phyloP scores from a whole-genome alignment of 2,329 filamentous ascomycete species.

The Hypomyces rosellus region DNA sequence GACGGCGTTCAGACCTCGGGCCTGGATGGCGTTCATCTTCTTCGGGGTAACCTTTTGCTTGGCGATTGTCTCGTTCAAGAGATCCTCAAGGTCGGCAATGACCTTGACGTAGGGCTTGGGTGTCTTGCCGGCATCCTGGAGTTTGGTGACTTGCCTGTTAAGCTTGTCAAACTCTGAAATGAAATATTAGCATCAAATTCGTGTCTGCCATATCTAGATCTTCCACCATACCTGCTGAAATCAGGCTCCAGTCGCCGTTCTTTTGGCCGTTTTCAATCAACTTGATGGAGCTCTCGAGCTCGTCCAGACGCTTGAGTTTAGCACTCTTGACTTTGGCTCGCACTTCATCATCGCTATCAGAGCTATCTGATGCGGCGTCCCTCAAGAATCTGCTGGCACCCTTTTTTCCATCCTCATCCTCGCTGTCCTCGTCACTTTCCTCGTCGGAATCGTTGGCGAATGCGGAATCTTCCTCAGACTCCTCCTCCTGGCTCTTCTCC shows the following conservation, averaged over 20 bases:
- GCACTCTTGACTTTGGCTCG: slow-evolving; percentile 89
- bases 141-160: slow-evolving; percentile 77
- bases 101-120: slow-evolving; percentile 92
- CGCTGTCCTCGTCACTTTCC: slow-evolving; percentile 49
- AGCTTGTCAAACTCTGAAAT: slow-evolving; percentile 83
- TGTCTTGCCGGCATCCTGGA: slow-evolving; percentile 67
- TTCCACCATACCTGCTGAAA: slow-evolving; percentile 66
- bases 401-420: slow-evolving; percentile 58
- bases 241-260: slow-evolving; percentile 95
- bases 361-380: slow-evolving; percentile 65
- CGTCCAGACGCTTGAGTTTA: slow-evolving; percentile 94
- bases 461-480: slow-evolving; percentile 36
- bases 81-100: slow-evolving; percentile 87
- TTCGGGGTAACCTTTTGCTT: slow-evolving; percentile 95
- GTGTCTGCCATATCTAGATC: too few relatives aligned
- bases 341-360: slow-evolving; percentile 81
- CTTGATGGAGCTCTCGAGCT: slow-evolving; percentile 83
- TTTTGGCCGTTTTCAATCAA: slow-evolving; percentile 94
- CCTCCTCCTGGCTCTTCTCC: slow-evolving; percentile 27
- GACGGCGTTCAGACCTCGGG: slow-evolving; percentile 89
- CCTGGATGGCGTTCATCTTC: slow-evolving; percentile 98
- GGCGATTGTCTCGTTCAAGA: slow-evolving; percentile 85
- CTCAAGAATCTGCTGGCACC: slow-evolving; percentile 82
- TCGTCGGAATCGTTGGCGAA: slow-evolving; percentile 37
- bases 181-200: neutral